phyloP scores from a whole-genome alignment of 139 green algal genomes.

The Chlamydomonas applanata region DNA sequence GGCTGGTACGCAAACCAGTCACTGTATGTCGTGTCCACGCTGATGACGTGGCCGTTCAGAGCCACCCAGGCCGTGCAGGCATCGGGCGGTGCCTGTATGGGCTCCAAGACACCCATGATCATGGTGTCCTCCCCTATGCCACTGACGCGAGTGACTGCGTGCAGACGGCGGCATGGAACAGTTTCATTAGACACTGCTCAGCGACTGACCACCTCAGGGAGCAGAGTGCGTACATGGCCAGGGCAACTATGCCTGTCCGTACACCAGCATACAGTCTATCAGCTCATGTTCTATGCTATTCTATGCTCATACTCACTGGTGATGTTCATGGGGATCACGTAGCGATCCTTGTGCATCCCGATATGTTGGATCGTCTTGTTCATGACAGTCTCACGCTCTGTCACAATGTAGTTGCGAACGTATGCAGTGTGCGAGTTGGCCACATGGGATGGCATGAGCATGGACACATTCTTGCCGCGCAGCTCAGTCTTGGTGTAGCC shows the following conservation, averaged over 20 bases:
- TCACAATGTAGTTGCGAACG: conserved; percentile 37
- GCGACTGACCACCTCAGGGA: too few species aligned
- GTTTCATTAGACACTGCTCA: too few species aligned
- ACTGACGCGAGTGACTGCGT: conserved; percentile 16
- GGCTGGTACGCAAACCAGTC: too few species aligned
- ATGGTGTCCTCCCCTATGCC: conserved; percentile 20
- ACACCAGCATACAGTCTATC: too few species aligned
- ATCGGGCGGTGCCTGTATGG: not conserved
- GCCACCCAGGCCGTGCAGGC: not conserved
- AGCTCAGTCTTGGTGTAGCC: conserved; percentile 42
- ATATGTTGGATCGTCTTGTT: not conserved
- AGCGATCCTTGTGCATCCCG: conserved; percentile 32
- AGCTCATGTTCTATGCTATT: too few species aligned
- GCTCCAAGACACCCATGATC: conserved; percentile 20
- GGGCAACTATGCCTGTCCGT: too few species aligned
- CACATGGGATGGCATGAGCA: conserved; percentile 46
- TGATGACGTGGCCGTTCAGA: not conserved
- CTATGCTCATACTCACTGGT: too few species aligned
- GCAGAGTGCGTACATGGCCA: too few species aligned
- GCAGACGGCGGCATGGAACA: too few species aligned
- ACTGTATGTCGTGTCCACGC: too few species aligned
- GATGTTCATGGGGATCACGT: conserved; percentile 27
- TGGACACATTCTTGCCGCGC: conserved; percentile 41
- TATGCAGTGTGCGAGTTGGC: conserved; percentile 38
- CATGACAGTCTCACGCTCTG: not conserved